These are phyloP conservation scores for Neospermospora avenae DNA, from an alignment of 2,329 filamentous ascomycete genomes.

Conservation along the genomic window DNA sequence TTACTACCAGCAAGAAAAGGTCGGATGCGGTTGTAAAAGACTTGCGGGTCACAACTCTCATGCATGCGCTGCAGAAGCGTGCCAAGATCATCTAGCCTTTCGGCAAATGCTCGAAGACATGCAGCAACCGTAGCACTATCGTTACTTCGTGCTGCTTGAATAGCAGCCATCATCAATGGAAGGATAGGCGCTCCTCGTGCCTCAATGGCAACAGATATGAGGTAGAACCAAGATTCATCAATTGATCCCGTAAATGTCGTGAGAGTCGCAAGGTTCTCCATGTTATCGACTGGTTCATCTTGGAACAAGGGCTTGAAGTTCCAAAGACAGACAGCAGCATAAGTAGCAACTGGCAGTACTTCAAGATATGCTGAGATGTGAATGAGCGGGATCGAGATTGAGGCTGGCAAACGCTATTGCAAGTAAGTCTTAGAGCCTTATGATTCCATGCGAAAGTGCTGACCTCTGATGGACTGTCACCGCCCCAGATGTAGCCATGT, in stretches of 20 bases:
- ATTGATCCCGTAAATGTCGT: conserved; percentile 90
- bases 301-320: conserved; percentile 93
- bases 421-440: conserved; percentile 17
- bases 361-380: conserved; percentile 75
- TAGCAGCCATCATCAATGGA: conserved; percentile 83
- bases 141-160: conserved; percentile 69
- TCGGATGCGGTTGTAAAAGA: conserved; percentile 95
- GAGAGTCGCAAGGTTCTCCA: conserved; percentile 85
- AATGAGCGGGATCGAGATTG: conserved; percentile 80
- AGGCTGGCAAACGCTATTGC: conserved; percentile 61
- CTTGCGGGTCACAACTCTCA: conserved; percentile 87
- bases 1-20: conserved; percentile 94
- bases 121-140: conserved; percentile 70
- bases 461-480: conserved; percentile 74
- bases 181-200: conserved; percentile 84
- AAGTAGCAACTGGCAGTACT: conserved; percentile 88
- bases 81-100: conserved; percentile 82
- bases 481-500: conserved; percentile 96
- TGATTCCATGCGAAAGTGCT: conserved; percentile 13
- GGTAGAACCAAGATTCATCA: conserved; percentile 98
- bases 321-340: conserved; percentile 89
- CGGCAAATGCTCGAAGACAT: conserved; percentile 78
- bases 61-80: conserved; percentile 83
- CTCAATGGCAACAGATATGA: conserved; percentile 94
- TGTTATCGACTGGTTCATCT: conserved; percentile 74